Percentiles rank a stretch among this genome's conserved stretches.
These are phyloP conservation scores for Taxawa tesnikishii DNA, from an alignment of 2,329 filamentous ascomycete genomes.

Conservation along the genomic window DNA sequence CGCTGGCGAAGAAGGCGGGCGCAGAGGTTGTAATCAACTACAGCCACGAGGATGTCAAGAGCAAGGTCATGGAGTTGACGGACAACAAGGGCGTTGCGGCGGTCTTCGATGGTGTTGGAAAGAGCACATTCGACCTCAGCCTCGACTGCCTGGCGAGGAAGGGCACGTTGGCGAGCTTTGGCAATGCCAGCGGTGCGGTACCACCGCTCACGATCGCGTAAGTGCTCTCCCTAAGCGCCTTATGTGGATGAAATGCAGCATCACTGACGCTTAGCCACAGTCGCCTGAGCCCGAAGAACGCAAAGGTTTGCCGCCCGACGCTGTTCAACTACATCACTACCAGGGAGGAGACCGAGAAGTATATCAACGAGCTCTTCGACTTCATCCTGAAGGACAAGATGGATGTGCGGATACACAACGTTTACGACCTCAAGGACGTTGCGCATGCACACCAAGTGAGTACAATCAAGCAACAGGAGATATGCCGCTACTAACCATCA, in stretches of 20 bases:
- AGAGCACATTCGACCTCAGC: slow-evolving; percentile 69
- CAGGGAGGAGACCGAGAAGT: slow-evolving; percentile 58
- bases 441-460: slow-evolving; percentile 52
- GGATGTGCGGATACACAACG: slow-evolving; percentile 60
- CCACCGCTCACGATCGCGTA: slow-evolving; percentile 52
- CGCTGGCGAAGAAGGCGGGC: slow-evolving; percentile 55
- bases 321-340: slow-evolving; percentile 60
- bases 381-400: slow-evolving; percentile 58
- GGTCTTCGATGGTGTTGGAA: slow-evolving; percentile 79
- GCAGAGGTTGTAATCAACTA: slow-evolving; percentile 65
- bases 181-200: slow-evolving; percentile 70
- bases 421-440: slow-evolving; percentile 64
- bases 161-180: slow-evolving; percentile 66
- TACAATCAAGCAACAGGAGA: slow-evolving; percentile 1
- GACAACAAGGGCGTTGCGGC: slow-evolving; percentile 59
- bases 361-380: slow-evolving; percentile 59
- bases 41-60: slow-evolving; percentile 42
- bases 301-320: slow-evolving; percentile 62
- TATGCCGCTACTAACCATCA: slow-evolving; percentile 1
- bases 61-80: slow-evolving; percentile 56
- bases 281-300: slow-evolving; percentile 59
- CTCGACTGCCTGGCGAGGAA: slow-evolving; percentile 64
- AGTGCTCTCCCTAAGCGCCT: slow-evolving; percentile 30
- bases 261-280: no score
- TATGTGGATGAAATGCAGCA: no score